These are phyloP conservation scores for Penicillium sp. DNA, from an alignment of 2,329 filamentous ascomycete species.

Conservation along the genomic window DNA sequence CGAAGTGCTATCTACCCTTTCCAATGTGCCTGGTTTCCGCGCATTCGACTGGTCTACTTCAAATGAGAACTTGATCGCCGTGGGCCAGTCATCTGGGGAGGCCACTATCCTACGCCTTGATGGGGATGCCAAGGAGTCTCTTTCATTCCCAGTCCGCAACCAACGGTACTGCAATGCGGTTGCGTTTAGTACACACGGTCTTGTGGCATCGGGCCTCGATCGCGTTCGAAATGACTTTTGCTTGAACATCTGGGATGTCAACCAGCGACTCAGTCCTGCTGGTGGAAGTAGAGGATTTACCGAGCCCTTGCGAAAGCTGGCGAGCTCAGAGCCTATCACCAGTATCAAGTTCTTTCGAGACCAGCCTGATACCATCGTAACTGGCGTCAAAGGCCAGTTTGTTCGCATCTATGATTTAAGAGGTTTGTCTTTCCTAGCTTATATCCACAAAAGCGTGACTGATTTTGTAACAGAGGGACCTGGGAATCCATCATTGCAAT, in stretches of 20 bases:
- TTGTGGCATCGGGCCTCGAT: constrained; percentile 55
- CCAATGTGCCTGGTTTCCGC: constrained; percentile 52
- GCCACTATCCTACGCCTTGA: constrained; percentile 51
- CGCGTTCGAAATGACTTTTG: constrained; percentile 57
- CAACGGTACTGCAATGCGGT: constrained; percentile 59
- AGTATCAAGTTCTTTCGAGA: constrained; percentile 56
- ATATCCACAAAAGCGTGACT: background rate
- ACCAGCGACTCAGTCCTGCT: constrained; percentile 37
- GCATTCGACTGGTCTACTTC: constrained; percentile 59
- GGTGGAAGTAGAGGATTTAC: constrained; percentile 26
- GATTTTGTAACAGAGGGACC: constrained; percentile 24
- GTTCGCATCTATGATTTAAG: constrained; percentile 55
- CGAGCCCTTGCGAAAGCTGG: constrained; percentile 51
- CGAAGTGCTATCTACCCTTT: constrained; percentile 46
- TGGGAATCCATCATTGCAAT: constrained; percentile 38
- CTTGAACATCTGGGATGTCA: constrained; percentile 57
- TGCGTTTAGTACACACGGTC: constrained; percentile 49
- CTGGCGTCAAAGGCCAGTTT: constrained; percentile 53
- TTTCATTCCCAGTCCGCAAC: constrained; percentile 52
- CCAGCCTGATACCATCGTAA: constrained; percentile 53
- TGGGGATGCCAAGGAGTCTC: constrained; percentile 39
- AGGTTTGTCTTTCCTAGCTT: constrained; percentile 35
- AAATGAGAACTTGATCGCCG: constrained; percentile 50
- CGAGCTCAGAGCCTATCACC: constrained; percentile 54
- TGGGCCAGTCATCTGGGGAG: constrained; percentile 55